Percentiles rank a stretch among this genome's conserved stretches.
Conservation (phyloP, 345 rosid genomes). For the Boechera stricta region DNA sequence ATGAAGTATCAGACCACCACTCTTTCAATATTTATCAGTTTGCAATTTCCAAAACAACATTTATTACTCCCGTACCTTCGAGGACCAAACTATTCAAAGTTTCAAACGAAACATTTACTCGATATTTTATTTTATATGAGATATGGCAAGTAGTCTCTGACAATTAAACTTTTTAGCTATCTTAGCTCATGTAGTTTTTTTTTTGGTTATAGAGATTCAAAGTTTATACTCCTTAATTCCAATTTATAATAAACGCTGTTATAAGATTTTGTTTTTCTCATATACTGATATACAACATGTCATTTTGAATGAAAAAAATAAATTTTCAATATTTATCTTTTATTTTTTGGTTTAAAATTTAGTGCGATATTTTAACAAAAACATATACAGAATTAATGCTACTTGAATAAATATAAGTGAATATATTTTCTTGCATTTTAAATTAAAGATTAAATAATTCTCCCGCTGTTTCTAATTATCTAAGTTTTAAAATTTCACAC, state of each 20-base stretch:
- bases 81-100: slow-evolving; percentile 27
- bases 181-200: slow-evolving; percentile 19
- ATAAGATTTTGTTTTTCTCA: neutral
- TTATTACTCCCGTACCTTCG: slow-evolving; percentile 33
- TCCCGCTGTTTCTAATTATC: too few relatives aligned
- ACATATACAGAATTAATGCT: neutral
- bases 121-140: neutral
- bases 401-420: neutral
- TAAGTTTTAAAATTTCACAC: too few relatives aligned
- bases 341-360: neutral
- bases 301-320: neutral
- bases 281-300: neutral
- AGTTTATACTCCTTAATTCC: neutral
- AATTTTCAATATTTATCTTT: neutral
- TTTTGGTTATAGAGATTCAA: neutral
- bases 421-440: neutral
- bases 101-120: neutral
- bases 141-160: slow-evolving; percentile 35
- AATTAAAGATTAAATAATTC: neutral
- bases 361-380: neutral
- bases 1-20: slow-evolving; percentile 24
- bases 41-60: slow-evolving; percentile 43
- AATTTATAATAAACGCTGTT: neutral
- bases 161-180: slow-evolving; percentile 12
- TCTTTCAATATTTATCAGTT: slow-evolving; percentile 21